Percentiles rank a stretch among this genome's conserved stretches.
These are phyloP conservation scores for Taphrina sp. DNA, from an alignment of 1,139 yeast genomes.

Conservation along the genomic window DNA sequence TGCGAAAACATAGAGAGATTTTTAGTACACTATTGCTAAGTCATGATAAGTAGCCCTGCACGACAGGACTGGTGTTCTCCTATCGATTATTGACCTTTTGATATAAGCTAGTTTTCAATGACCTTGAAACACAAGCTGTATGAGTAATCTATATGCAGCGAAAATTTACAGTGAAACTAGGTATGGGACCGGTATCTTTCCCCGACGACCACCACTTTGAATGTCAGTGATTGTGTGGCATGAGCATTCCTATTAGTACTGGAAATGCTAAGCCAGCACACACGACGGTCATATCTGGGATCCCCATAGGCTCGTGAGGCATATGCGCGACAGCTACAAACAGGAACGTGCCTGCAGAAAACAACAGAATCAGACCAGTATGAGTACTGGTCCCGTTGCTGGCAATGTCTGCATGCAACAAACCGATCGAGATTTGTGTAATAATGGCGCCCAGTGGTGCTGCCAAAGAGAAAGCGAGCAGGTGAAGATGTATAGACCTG, in stretches of 20 bases:
- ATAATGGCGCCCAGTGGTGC: slow-evolving; percentile 57
- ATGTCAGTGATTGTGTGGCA: slow-evolving; percentile 9
- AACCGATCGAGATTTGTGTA: slow-evolving; percentile 48
- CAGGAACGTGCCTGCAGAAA: slow-evolving; percentile 71
- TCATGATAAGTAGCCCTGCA: too few relatives aligned
- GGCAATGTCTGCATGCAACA: slow-evolving; percentile 40
- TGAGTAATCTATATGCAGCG: too few relatives aligned
- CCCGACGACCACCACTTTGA: background rate
- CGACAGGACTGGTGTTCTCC: too few relatives aligned
- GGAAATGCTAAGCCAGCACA: slow-evolving; percentile 7
- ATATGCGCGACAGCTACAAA: slow-evolving; percentile 19
- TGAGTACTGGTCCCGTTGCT: slow-evolving; percentile 46
- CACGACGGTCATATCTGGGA: background rate
- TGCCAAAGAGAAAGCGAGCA: slow-evolving; percentile 52
- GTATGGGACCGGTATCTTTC: slow-evolving; percentile 46
- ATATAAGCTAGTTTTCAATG: too few relatives aligned
- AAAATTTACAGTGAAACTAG: too few relatives aligned
- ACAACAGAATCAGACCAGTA: slow-evolving; percentile 56
- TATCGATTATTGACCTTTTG: too few relatives aligned
- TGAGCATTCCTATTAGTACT: background rate
- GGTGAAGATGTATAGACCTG: slow-evolving; percentile 48
- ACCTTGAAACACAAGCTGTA: too few relatives aligned
- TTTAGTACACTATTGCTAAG: too few relatives aligned
- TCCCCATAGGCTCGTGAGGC: background rate
- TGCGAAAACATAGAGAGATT: too few relatives aligned